Evolutionary conservation across 176 grass and related monocot genomes (phyloP).

Genomic region (Otatea glauca): DNA sequence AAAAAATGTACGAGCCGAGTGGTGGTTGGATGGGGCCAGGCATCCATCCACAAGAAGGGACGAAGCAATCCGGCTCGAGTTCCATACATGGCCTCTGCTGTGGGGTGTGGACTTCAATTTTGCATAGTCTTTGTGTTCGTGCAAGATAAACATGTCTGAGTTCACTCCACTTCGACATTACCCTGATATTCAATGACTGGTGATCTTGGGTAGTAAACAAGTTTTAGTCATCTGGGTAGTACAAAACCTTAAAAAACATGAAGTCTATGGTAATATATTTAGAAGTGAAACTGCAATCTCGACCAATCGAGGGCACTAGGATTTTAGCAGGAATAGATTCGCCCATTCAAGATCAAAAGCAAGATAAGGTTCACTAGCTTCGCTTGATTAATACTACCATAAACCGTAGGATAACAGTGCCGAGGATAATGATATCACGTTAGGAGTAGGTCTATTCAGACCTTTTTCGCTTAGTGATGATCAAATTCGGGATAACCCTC

Average conservation of each 20-base stretch:
- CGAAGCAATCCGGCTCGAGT: slow-evolving; percentile 18
- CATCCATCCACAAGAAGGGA: neutral
- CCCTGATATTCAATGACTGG: neutral
- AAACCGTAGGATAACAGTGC: slow-evolving; percentile 21
- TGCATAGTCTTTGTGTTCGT: neutral
- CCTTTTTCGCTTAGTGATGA: neutral
- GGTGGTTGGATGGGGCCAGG: slow-evolving; percentile 4
- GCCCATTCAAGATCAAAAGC: slow-evolving; percentile 15
- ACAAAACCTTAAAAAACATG: slow-evolving; percentile 34
- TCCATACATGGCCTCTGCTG: slow-evolving; percentile 1
- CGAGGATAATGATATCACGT: slow-evolving; percentile 1
- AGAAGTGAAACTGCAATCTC: slow-evolving; percentile 33
- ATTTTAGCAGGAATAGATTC: slow-evolving; percentile 42
- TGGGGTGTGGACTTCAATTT: neutral
- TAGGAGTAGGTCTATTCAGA: neutral
- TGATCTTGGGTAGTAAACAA: neutral
- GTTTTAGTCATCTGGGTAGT: slow-evolving; percentile 15
- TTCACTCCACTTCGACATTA: neutral
- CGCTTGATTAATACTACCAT: slow-evolving; percentile 33
- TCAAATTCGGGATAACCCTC: slow-evolving; percentile 34
- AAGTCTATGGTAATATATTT: slow-evolving; percentile 11
- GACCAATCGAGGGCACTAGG: slow-evolving; percentile 41
- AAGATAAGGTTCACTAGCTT: slow-evolving; percentile 41
- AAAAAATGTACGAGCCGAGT: neutral
- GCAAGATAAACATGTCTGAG: slow-evolving; percentile 35